A percentile compares a stretch with the other conserved stretches of the same genome.
phyloP scores from a whole-genome alignment of 306 rosid species.

The Hippophae rhamnoides region DNA sequence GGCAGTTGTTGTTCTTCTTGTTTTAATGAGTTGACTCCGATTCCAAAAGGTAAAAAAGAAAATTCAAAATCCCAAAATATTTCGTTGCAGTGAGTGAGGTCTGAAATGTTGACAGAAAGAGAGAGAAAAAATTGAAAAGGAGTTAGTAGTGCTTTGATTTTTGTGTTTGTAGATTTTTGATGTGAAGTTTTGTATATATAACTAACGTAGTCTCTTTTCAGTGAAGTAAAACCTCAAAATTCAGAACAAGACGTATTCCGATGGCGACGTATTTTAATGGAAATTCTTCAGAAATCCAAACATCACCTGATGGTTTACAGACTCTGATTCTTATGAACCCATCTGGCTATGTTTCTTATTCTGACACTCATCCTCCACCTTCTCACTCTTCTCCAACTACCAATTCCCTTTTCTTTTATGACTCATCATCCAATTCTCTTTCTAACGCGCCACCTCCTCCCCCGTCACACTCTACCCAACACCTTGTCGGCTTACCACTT shows the following conservation, averaged over 20 bases:
- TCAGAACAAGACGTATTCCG: constrained; percentile 3
- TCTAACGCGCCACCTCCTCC: constrained; percentile 32
- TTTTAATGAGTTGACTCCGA: no score
- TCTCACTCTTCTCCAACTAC: constrained; percentile 26
- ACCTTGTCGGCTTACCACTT: constrained; percentile 59
- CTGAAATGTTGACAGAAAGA: no score
- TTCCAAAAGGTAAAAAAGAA: no score
- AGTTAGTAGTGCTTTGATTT: no score
- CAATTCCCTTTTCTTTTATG: constrained; percentile 25
- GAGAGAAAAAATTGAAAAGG: no score
- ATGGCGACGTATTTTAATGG: constrained; percentile 93
- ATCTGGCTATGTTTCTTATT: constrained; percentile 50
- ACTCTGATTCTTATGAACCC: constrained; percentile 91
- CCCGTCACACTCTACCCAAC: constrained; percentile 45
- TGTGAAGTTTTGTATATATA: neutral
- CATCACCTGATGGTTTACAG: constrained; percentile 47
- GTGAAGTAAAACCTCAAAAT: constrained; percentile 6
- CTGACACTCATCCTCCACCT: constrained; percentile 62
- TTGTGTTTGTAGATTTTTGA: no score
- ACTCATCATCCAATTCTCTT: constrained; percentile 24
- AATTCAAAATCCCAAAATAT: no score
- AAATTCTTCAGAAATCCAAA: constrained; percentile 63
- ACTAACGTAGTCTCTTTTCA: constrained; percentile 19
- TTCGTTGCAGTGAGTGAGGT: no score
- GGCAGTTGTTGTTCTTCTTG: no score